A percentile compares a stretch with the other conserved stretches of the same genome.
phyloP scores from a whole-genome alignment of 495 filamentous ascomycete species.

The Oidiodendron maius region DNA sequence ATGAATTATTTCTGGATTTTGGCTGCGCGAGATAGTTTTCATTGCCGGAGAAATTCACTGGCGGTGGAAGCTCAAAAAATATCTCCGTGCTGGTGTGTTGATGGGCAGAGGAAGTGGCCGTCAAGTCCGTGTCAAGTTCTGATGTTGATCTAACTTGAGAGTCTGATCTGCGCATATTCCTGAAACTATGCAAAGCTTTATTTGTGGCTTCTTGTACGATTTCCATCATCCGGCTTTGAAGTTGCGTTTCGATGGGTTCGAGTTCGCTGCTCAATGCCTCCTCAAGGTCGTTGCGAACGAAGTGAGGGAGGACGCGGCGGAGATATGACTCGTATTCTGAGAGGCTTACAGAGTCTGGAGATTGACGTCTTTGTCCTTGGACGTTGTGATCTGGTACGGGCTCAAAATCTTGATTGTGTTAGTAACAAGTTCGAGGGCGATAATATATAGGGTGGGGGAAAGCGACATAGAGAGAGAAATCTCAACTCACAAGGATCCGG shows the following conservation, averaged over 20 bases:
- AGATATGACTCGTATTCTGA: constrained; percentile 9
- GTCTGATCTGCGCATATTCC: background rate
- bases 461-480: background rate
- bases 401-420: constrained; percentile 14
- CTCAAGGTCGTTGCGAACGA: constrained; percentile 2
- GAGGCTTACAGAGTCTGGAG: constrained; percentile 2
- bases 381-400: constrained; percentile 3
- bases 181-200: background rate
- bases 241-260: constrained; percentile 11
- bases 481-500: constrained; percentile 14
- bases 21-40: background rate
- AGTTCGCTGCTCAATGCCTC: background rate
- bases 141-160: background rate
- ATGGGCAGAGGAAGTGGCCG: background rate
- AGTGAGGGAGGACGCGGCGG: constrained; percentile 6
- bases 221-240: background rate
- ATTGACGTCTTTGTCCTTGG: background rate
- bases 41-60: background rate
- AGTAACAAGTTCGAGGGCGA: too few species aligned
- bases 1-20: background rate
- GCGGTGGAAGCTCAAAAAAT: background rate
- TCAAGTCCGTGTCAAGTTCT: background rate
- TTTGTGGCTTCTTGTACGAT: constrained; percentile 9
- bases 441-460: background rate
- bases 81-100: background rate